Conservation (phyloP, 768 basidiomycete genomes). For the Pleurotus eryngii region DNA sequence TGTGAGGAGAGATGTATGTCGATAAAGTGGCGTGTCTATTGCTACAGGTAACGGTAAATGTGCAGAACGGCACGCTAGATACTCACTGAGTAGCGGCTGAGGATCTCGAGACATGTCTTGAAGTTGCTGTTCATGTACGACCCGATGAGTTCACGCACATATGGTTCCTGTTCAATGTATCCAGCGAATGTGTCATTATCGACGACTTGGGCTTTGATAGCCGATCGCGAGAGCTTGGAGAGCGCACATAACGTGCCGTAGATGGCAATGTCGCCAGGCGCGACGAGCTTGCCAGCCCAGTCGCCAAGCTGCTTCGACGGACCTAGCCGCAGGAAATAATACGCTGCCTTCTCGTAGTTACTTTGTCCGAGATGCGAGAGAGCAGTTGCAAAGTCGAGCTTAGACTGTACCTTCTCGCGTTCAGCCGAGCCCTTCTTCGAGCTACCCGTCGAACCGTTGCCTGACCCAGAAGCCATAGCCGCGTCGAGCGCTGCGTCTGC, state of each 20-base stretch:
- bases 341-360: conserved; percentile 80
- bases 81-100: conserved; percentile 68
- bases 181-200: conserved; percentile 68
- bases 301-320: conserved; percentile 64
- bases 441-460: conserved; percentile 8
- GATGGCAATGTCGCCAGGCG: conserved; percentile 81
- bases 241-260: conserved; percentile 85
- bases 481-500: conserved; percentile 90
- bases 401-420: conserved; percentile 67
- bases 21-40: conserved; percentile 72
- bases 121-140: conserved; percentile 87
- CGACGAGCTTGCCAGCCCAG: conserved; percentile 81
- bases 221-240: conserved; percentile 66
- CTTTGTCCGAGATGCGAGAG: conserved; percentile 70
- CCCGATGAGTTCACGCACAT: conserved; percentile 81
- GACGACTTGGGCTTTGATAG: conserved; percentile 65
- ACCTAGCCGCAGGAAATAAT: conserved; percentile 66
- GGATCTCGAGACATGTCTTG: conserved; percentile 72
- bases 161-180: conserved; percentile 85
- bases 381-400: conserved; percentile 79
- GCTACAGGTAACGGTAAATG: background rate
- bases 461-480: conserved; percentile 24
- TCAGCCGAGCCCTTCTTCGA: conserved; percentile 50
- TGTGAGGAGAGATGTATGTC: conserved; percentile 78
- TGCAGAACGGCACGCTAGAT: background rate